Evolutionary conservation across 345 rosid species (phyloP), one percentile per base, ranked within the genome.

Genomic region (Eutrema yunnanense): DNA sequence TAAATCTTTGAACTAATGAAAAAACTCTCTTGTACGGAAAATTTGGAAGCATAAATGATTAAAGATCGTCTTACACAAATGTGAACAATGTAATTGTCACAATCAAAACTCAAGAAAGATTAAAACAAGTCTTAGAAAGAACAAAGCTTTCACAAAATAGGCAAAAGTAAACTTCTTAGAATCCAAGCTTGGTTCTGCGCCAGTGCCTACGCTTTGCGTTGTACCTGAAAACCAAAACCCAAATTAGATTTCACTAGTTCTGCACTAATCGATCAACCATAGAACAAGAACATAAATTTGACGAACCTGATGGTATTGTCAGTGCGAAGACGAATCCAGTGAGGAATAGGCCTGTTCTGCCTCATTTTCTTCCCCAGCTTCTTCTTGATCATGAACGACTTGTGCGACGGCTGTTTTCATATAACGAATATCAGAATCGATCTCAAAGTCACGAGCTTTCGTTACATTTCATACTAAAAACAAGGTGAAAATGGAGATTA

Each of bases 401-500:
- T 90, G 85, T 93, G 97, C 30, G 98, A 87, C 86, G 97, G 98
- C 98, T 90, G 78, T 52, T 43, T 13, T 41, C 55, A 73, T 13
- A 10, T 16, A 8, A 33, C 4, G 8, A 50, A 1, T 40, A 60
- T 27, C 13, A 36, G 33, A 51, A 49, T 7, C 0, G 44, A 49
- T 51, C 42, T 32, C 29, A 41, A 41, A 27, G 19, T 34, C 6
- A 0, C 0, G 0, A 19, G 33, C 44, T 67, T 52, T 33, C 6
- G n/a, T 37, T 38, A 37, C 33, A 37, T 55, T 22, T 51, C 2
- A 10, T 13, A 30, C 27, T 60, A 11, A 33, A 19, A 1, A 38
- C 27, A 34, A 14, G 0, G 61, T 4, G 42, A 34, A 34, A n/a
- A 16, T 34, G 6, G 22, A 19, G 50, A 32, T 6, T 62, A 14